These are phyloP conservation scores for Phytophthora parvispora DNA, from an alignment of 352 stramenopile species.

Conservation along the genomic window DNA sequence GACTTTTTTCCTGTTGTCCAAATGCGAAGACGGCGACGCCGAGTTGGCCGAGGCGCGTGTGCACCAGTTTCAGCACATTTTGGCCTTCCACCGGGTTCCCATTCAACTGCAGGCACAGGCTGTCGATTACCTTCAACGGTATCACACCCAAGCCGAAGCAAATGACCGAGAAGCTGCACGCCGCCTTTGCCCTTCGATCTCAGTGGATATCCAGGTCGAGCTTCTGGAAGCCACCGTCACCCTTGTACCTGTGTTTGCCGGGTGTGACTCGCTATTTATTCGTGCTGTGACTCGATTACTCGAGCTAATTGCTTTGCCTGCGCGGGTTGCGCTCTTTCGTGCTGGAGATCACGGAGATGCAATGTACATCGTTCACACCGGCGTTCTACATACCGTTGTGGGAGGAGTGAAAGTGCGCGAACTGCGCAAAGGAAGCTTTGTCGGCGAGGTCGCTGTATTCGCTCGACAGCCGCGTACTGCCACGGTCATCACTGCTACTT, in stretches of 20 bases:
- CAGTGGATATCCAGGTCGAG: constrained; percentile 77
- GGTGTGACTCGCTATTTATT: constrained; percentile 68
- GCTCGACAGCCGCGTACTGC: constrained; percentile 68
- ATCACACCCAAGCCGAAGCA: constrained; percentile 69
- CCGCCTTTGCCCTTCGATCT: constrained; percentile 76
- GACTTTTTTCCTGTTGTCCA: constrained; percentile 83
- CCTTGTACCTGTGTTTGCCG: constrained; percentile 66
- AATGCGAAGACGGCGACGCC: constrained; percentile 65
- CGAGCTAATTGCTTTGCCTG: constrained; percentile 64
- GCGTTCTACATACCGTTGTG: constrained; percentile 68
- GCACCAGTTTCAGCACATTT: constrained; percentile 74
- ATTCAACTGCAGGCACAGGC: constrained; percentile 56
- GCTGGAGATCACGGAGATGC: constrained; percentile 71
- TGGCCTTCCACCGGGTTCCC: constrained; percentile 73
- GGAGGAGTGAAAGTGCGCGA: constrained; percentile 76
- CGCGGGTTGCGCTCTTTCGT: constrained; percentile 65
- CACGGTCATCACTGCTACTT: constrained; percentile 71
- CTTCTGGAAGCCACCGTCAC: constrained; percentile 63
- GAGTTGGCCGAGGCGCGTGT: constrained; percentile 71
- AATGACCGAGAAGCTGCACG: constrained; percentile 71
- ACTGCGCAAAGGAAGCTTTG: constrained; percentile 72
- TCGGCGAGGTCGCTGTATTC: constrained; percentile 76
- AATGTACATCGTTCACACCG: constrained; percentile 79
- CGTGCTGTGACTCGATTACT: constrained; percentile 64
- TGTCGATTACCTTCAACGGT: constrained; percentile 74